Conservation (phyloP, 2,329 filamentous ascomycete species). For the Gnomoniopsis sp. region DNA sequence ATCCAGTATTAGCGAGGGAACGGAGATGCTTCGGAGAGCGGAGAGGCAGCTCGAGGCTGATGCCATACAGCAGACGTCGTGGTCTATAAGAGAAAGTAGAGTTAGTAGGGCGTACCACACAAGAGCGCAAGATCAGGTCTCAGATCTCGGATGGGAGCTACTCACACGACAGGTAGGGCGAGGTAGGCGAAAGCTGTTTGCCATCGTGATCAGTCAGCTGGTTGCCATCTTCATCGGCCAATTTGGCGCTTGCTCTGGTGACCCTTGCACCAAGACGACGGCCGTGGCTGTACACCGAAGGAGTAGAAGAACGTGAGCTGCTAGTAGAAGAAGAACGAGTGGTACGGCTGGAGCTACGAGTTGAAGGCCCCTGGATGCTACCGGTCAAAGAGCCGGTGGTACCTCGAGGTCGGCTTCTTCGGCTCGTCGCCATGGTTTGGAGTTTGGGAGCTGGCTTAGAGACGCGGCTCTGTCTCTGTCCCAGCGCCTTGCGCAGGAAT, state of each 20-base stretch:
- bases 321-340: neutral
- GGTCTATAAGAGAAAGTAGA: conserved; percentile 18
- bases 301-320: neutral
- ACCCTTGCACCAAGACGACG: conserved; percentile 4
- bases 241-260: conserved; percentile 14
- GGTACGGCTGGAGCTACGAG: neutral
- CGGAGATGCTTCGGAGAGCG: neutral
- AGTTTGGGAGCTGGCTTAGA: conserved; percentile 2
- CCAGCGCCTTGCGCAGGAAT: conserved; percentile 8
- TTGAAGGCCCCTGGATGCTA: neutral
- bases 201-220: conserved; percentile 23
- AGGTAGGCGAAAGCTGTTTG: conserved; percentile 32
- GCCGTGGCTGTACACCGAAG: conserved; percentile 10
- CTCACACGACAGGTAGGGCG: conserved; percentile 45
- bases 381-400: conserved; percentile 2
- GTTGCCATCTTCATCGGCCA: conserved; percentile 8
- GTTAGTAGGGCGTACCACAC: conserved; percentile 8
- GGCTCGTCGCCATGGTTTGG: neutral
- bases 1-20: conserved; percentile 7
- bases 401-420: neutral
- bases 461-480: conserved; percentile 1
- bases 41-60: neutral
- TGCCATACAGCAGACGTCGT: conserved; percentile 22
- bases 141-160: conserved; percentile 7
- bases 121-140: neutral